Evolutionary conservation across 2,329 filamentous ascomycete species (phyloP), one percentile per base, ranked within the genome.

Genomic region (Pezicula radicicola): DNA sequence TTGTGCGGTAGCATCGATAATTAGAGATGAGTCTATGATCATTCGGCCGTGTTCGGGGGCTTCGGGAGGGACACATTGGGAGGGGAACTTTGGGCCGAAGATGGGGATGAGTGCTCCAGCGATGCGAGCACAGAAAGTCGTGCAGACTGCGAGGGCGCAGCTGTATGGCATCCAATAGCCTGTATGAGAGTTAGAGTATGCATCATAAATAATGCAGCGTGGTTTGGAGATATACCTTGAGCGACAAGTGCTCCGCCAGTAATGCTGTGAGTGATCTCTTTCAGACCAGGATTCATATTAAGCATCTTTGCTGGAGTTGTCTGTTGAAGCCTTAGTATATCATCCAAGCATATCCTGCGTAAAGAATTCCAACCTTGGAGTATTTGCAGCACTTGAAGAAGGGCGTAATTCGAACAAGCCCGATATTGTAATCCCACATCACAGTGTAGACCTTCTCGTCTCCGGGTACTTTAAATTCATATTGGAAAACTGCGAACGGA

Each of bases 401-500:
- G 27, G 91, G 88, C 2, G 92, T 97, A 70, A 96, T 95, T 55
- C 93, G 86, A 56, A 97, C 92, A 28, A 97, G 84, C 8, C 94
- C 94, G 55, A 93, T 84, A 62, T 95, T 93, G 73, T 97, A 97
- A 70, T 99, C 94, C 94, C 94, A 99, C 83, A 97, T 91, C 55
- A 97, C 85, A 1, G 81, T 83, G 67, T 88, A 92, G 48, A 81
- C 76, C 56, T 77, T 79, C 2, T 85, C 79, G 43, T 88, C 81
- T 10, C 78, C 83, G 0, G 88, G 88, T 3, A 87, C 68, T 60
- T 77, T 81, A 75, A 95, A 97, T 35, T 82, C 84, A 69, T 97
- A 97, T 62, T 91, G 84, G 67, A 92, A 92, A 25, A 91, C 89
- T 94, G 56, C 50, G 56, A 58, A 33, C 37, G n/a, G 36, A 53